Evolutionary conservation across 331 rosid genomes (phyloP), one percentile per base, ranked within the genome.

Genomic region (Rosa hybrid): DNA sequence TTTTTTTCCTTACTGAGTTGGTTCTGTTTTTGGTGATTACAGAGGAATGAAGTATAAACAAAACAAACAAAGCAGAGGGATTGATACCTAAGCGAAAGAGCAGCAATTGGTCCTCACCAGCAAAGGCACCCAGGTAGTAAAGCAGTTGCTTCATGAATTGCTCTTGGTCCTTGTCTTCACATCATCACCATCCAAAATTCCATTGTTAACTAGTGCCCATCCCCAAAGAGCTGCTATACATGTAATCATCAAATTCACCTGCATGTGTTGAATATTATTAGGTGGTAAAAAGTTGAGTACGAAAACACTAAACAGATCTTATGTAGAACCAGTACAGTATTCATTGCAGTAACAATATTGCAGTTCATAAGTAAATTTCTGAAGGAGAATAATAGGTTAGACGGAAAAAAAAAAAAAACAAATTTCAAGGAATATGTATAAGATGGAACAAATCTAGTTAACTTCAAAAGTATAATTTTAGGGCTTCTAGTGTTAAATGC

Each of bases 161-260:
- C 72, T 93, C 94, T 83, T 91, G 97, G 81, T 95, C 97, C 95
- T 93, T 95, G 79, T 90, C 99, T 95, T 80, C 2, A 25, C 25
- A 42, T 74, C 30, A 27, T 27, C 30, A 27, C 30, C 63, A 77
- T 30, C 25, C 18, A 49, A 8, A 57, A n/a, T n/a, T n/a, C n/a
- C n/a, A n/a, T n/a, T 27, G 30, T 27, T 27, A 27, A 27, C 30
- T 27, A 27, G 30, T 27, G 30, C 30, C 30, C 30, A 27, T 27
- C 30, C 30, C 30, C 30, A 27, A 27, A 27, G 30, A 27, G 30
- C 30, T 27, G 30, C 30, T 27, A 27, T 27, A 27, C 87, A 96
- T 86, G 78, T 93, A 65, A 81, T 93, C 97, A 79, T 91, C 94
- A 84, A 96, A 96, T 82, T 96, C 96, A 76, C 97, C 99, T 93